Conservation (phyloP, 352 stramenopile genomes). For the Phytophthora kernoviae region DNA sequence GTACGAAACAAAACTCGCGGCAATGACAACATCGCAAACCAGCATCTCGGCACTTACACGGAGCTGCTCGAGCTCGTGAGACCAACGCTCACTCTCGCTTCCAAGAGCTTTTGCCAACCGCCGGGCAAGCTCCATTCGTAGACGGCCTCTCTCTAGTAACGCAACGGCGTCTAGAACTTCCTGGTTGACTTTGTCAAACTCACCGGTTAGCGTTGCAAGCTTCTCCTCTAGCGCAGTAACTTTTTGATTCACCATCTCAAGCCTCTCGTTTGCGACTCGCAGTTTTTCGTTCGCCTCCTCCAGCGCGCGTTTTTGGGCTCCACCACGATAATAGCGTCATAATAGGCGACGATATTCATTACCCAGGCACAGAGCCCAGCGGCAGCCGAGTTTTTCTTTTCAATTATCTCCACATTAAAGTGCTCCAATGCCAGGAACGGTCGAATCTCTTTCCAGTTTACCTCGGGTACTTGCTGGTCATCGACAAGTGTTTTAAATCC, state of each 20-base stretch:
- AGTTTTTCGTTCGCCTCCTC: constrained; percentile 86
- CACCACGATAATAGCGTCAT: constrained; percentile 94
- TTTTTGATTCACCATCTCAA: constrained; percentile 89
- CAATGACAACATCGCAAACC: constrained; percentile 91
- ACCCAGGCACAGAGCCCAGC: constrained; percentile 83
- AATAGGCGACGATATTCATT: constrained; percentile 94
- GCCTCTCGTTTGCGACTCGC: constrained; percentile 78
- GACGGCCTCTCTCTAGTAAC: constrained; percentile 80
- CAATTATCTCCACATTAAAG: constrained; percentile 82
- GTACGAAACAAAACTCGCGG: constrained; percentile 93
- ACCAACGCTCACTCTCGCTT: constrained; percentile 94
- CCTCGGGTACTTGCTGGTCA: constrained; percentile 64
- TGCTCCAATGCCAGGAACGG: constrained; percentile 80
- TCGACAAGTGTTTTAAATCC: constrained; percentile 75
- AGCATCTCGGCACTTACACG: constrained; percentile 76
- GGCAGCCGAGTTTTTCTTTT: constrained; percentile 84
- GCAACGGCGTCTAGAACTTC: constrained; percentile 92
- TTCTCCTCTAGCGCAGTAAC: constrained; percentile 90
- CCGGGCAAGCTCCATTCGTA: constrained; percentile 92
- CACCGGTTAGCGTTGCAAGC: constrained; percentile 73
- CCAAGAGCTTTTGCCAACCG: constrained; percentile 91
- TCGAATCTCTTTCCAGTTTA: constrained; percentile 86
- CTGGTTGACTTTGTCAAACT: constrained; percentile 88
- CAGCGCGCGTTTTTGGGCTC: constrained; percentile 92
- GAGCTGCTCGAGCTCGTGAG: constrained; percentile 81